Percentiles rank a stretch among this genome's conserved stretches.
Conservation (phyloP, 192 early-diverging fungal species). For the Umbelopsis vinacea region DNA sequence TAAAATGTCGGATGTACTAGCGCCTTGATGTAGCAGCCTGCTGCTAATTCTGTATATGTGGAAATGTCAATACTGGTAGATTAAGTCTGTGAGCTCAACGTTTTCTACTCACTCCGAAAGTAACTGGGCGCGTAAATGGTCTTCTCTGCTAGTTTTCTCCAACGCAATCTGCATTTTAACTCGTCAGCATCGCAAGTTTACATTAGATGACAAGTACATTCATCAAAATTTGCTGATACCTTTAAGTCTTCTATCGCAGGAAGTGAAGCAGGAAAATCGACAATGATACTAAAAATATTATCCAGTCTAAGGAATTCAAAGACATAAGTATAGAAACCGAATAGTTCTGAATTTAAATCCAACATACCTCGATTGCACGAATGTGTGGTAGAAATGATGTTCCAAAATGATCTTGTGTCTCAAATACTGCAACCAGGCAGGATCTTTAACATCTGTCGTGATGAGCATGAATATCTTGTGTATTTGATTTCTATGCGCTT, state of each 20-base stretch:
- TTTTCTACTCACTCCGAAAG: constrained; percentile 27
- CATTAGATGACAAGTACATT: background rate
- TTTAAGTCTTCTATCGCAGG: constrained; percentile 67
- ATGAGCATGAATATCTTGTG: background rate
- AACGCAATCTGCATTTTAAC: background rate
- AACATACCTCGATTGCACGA: constrained; percentile 4
- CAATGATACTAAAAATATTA: constrained; percentile 75
- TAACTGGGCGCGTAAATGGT: constrained; percentile 36
- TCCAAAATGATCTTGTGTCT: constrained; percentile 17
- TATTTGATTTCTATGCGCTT: background rate
- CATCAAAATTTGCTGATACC: constrained; percentile 5
- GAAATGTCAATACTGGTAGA: background rate
- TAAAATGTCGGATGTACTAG: constrained; percentile 71
- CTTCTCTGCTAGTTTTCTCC: constrained; percentile 36
- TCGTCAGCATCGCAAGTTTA: background rate
- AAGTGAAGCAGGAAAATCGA: constrained; percentile 70
- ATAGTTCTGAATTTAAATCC: background rate
- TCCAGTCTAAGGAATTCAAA: constrained; percentile 37
- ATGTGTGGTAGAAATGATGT: background rate
- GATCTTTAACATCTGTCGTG: background rate
- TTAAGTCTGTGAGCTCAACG: background rate
- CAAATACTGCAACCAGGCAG: constrained; percentile 11
- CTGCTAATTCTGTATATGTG: background rate
- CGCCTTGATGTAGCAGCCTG: constrained; percentile 70
- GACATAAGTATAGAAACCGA: background rate